Conservation (phyloP, 2,329 filamentous ascomycete genomes). For the Colletotrichum caudatum region DNA sequence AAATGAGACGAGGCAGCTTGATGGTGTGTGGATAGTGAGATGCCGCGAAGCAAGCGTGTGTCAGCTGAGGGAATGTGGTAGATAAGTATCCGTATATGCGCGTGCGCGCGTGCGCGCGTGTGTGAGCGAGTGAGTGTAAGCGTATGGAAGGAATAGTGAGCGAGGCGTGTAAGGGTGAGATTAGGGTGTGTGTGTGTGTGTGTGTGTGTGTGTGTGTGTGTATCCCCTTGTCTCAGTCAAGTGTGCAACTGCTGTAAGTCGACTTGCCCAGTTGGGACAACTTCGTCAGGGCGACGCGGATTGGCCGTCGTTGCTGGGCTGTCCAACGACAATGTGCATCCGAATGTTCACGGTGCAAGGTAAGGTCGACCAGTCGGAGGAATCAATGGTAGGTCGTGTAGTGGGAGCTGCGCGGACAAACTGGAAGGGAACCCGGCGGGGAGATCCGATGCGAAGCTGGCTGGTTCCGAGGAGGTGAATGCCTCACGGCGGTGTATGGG, state of each 20-base stretch:
- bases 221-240: constrained; percentile 36
- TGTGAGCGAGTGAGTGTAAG: constrained; percentile 8
- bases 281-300: constrained; percentile 35
- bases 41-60: constrained; percentile 15
- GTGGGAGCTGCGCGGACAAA: constrained; percentile 21
- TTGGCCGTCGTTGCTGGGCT: constrained; percentile 34
- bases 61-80: constrained; percentile 8
- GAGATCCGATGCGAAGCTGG: constrained; percentile 37
- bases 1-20: constrained; percentile 23
- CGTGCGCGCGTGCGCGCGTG: constrained; percentile 7
- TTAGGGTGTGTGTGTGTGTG: constrained; percentile 1
- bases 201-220: constrained; percentile 16
- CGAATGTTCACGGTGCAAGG: constrained; percentile 25
- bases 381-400: constrained; percentile 31
- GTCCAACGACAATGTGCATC: constrained; percentile 33
- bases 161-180: constrained; percentile 18
- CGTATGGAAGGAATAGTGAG: constrained; percentile 8
- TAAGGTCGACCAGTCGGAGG: constrained; percentile 36
- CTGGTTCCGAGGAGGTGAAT: constrained; percentile 15
- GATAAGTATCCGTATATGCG: constrained; percentile 19
- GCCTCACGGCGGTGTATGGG: constrained; percentile 34
- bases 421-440: constrained; percentile 32
- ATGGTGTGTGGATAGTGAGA: constrained; percentile 31
- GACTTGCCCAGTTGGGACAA: constrained; percentile 37
- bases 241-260: constrained; percentile 35